Conservation (phyloP, 1,284 basidiomycete genomes). For the Ganoderma lingzhi region DNA sequence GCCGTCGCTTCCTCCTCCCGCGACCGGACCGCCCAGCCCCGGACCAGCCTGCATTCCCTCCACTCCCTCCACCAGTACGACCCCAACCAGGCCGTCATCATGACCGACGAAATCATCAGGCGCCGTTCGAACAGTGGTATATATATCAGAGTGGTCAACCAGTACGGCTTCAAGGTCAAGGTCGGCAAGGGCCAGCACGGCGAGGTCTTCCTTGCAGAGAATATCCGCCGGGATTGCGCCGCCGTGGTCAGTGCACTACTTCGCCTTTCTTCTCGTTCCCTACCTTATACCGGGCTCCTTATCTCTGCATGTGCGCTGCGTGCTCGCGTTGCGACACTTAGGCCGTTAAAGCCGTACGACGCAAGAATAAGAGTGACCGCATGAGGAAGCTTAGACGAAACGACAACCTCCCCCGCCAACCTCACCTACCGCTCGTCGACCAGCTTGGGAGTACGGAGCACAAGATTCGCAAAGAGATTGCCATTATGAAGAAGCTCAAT, state of each 20-base stretch:
- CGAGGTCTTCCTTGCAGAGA: constrained; percentile 77
- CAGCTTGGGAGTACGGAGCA: constrained; percentile 76
- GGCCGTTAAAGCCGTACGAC: constrained; percentile 87
- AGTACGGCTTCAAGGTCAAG: constrained; percentile 74
- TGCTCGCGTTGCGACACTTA: constrained; percentile 40
- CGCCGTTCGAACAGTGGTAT: background rate
- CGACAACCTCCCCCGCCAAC: constrained; percentile 58
- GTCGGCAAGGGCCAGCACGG: constrained; percentile 88
- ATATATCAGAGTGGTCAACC: constrained; percentile 71
- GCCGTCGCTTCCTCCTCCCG: constrained; percentile 31
- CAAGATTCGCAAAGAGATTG: constrained; percentile 91
- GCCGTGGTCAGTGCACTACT: constrained; percentile 47
- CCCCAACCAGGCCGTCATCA: constrained; percentile 54
- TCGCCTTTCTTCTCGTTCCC: constrained; percentile 5
- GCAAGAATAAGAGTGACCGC: constrained; percentile 64
- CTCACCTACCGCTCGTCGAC: constrained; percentile 64
- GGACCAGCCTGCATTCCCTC: constrained; percentile 31
- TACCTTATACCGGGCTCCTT: background rate
- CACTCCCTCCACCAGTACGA: constrained; percentile 27
- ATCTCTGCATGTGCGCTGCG: background rate
- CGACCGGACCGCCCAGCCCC: constrained; percentile 26
- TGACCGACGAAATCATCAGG: constrained; percentile 58
- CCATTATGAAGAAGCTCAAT: constrained; percentile 96
- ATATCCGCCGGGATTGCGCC: constrained; percentile 52
- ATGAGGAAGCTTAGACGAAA: constrained; percentile 66